These are phyloP conservation scores for Leishmania martiniquensis DNA, from an alignment of 208 protist species.

Conservation along the genomic window DNA sequence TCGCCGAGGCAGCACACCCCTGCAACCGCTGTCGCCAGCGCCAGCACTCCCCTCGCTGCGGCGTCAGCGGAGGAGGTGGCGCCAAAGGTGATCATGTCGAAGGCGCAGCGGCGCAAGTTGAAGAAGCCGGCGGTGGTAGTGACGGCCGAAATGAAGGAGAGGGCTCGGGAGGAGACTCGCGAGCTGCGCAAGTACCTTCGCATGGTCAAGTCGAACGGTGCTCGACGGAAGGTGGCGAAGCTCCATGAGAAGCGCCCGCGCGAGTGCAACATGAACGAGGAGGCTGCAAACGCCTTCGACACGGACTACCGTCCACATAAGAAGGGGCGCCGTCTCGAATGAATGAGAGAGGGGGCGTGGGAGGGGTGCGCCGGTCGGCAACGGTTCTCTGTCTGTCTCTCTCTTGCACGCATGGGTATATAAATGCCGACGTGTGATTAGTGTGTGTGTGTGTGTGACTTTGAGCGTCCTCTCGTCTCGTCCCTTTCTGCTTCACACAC, in stretches of 20 bases:
- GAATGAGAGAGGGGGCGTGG: background rate
- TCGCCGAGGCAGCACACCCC: background rate
- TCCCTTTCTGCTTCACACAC: background rate
- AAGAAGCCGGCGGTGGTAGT: constrained; percentile 79
- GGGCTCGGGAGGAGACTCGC: constrained; percentile 66
- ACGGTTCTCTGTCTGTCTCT: background rate
- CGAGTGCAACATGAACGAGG: constrained; percentile 64
- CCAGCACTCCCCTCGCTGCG: background rate
- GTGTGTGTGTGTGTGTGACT: background rate
- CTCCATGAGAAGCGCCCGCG: constrained; percentile 71
- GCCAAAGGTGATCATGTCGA: constrained; percentile 77
- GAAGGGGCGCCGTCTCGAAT: constrained; percentile 74
- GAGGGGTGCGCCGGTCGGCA: background rate
- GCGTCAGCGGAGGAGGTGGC: constrained; percentile 17
- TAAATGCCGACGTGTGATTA: background rate
- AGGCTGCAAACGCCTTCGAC: constrained; percentile 65
- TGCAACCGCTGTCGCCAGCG: constrained; percentile 3
- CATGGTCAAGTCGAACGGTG: constrained; percentile 91
- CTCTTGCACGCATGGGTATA: background rate
- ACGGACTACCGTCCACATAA: constrained; percentile 63
- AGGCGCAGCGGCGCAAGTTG: constrained; percentile 71
- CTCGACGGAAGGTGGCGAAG: constrained; percentile 78
- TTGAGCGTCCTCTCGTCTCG: background rate
- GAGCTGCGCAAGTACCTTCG: constrained; percentile 87
- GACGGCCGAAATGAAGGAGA: constrained; percentile 83